These are phyloP conservation scores for Cryptosporidium parvum DNA, from an alignment of 169 alveolate species.

Conservation along the genomic window DNA sequence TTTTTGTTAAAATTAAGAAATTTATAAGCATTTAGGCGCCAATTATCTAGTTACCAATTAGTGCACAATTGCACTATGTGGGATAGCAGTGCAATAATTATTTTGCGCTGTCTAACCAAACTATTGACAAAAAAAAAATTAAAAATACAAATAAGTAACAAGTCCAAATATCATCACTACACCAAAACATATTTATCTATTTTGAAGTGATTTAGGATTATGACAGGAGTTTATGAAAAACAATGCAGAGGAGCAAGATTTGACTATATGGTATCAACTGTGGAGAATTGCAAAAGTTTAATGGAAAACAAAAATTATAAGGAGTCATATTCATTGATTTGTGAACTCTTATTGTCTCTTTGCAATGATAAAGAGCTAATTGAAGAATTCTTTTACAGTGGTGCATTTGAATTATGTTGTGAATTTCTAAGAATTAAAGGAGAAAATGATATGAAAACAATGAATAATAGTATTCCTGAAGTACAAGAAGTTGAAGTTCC, in stretches of 20 bases:
- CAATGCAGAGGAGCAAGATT: conserved; percentile 75
- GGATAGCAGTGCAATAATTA: background rate
- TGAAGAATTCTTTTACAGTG: conserved; percentile 74
- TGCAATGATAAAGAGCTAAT: conserved; percentile 52
- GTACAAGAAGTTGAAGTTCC: conserved; percentile 52
- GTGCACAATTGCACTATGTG: conserved; percentile 8
- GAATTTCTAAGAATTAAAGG: conserved; percentile 56
- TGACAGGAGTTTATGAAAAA: conserved; percentile 74
- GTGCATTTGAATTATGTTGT: conserved; percentile 72
- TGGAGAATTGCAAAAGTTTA: conserved; percentile 10
- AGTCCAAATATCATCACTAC: background rate
- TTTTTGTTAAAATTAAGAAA: no score
- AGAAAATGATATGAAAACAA: conserved; percentile 26
- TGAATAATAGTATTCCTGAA: background rate
- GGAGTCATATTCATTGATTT: conserved; percentile 5
- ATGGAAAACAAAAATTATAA: conserved; percentile 20
- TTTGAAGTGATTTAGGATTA: background rate
- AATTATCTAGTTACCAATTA: background rate
- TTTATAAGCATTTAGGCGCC: background rate
- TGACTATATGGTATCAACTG: conserved; percentile 68
- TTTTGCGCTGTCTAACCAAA: conserved; percentile 69
- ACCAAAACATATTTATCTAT: background rate
- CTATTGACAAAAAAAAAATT: background rate
- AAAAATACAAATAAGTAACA: background rate
- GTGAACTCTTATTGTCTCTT: conserved; percentile 36